Percentiles rank a stretch among this genome's conserved stretches.
phyloP scores from a whole-genome alignment of 306 rosid genomes.

The Cercis canadensis region DNA sequence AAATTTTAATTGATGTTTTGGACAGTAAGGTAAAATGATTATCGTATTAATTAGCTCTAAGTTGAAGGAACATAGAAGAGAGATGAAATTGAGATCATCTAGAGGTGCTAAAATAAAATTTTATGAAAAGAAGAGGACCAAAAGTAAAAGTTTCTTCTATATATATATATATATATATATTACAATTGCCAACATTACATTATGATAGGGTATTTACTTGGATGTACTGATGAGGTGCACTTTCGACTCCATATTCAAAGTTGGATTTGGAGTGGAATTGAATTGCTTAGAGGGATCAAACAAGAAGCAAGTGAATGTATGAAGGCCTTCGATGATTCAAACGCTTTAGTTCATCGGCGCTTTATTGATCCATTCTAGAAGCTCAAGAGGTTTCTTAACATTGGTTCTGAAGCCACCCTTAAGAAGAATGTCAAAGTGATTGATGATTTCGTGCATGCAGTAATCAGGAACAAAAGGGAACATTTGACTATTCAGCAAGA shows the following conservation, averaged over 20 bases:
- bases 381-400: constrained; percentile 62
- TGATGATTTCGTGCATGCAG: constrained; percentile 56
- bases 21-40: too few relatives aligned
- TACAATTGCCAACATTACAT: too few relatives aligned
- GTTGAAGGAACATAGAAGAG: too few relatives aligned
- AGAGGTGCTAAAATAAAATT: too few relatives aligned
- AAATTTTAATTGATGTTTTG: too few relatives aligned
- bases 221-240: constrained; percentile 70
- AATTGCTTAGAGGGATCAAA: constrained; percentile 71
- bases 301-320: constrained; percentile 60
- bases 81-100: too few relatives aligned
- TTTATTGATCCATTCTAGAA: constrained; percentile 76
- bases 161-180: too few relatives aligned
- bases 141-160: too few relatives aligned
- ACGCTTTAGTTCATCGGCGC: constrained; percentile 65
- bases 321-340: constrained; percentile 81
- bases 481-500: constrained; percentile 38
- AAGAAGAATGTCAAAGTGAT: constrained; percentile 54
- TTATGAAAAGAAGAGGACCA: too few relatives aligned
- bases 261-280: constrained; percentile 82
- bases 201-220: too few relatives aligned
- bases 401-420: constrained; percentile 71
- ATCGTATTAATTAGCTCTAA: too few relatives aligned
- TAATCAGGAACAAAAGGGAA: constrained; percentile 55
- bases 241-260: constrained; percentile 83